Evolutionary conservation across 2,329 filamentous ascomycete species (phyloP), one percentile per base, ranked within the genome.

Genomic region (Claviceps sp.): DNA sequence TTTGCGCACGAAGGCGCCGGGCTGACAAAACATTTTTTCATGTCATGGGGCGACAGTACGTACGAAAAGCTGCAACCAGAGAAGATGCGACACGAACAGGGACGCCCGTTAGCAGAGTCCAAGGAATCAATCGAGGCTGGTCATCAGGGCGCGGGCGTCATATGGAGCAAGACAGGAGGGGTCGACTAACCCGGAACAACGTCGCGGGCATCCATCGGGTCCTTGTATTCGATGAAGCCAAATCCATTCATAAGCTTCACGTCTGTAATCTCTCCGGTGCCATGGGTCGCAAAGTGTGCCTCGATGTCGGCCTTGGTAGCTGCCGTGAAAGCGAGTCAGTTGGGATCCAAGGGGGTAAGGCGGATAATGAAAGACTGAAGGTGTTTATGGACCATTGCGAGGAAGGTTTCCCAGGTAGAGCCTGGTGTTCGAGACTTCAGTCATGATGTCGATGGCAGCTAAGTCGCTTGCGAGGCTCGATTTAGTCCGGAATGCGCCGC

Each of bases 191-290:
- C 91, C 71, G 93, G 93, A 64, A 98, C 93, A 58, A 98, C 90
- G 73, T 98, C 93, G 66, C 91, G 86, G 60, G 93, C 93, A 74
- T 98, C 93, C 86, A 96, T 88, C 53, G 89, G 83, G 74, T 97
- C 93, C 71, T 96, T 94, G 72, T 97, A 98, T 71, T 98, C 93
- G 68, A 98, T 95, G 76, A 98, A 98, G 68, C 93, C 93, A 67
- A 98, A 98, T 65, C 93, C 93, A 68, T 95, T 97, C 93, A 98
- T 98, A 58, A 98, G 82, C 77, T 98, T 98, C 75, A 98, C 91
- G 75, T 98, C 93, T 60, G 86, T 93, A 68, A 98, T 97, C 69
- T 95, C 89, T 69, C 93, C 93, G 61, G 89, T 91, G 67, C 91
- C 93, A 82, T 96, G 89, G 65, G 83, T 88, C 68, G 85, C 85